phyloP scores from a whole-genome alignment of 1,284 basidiomycete species.

The Marasmius fiardii region DNA sequence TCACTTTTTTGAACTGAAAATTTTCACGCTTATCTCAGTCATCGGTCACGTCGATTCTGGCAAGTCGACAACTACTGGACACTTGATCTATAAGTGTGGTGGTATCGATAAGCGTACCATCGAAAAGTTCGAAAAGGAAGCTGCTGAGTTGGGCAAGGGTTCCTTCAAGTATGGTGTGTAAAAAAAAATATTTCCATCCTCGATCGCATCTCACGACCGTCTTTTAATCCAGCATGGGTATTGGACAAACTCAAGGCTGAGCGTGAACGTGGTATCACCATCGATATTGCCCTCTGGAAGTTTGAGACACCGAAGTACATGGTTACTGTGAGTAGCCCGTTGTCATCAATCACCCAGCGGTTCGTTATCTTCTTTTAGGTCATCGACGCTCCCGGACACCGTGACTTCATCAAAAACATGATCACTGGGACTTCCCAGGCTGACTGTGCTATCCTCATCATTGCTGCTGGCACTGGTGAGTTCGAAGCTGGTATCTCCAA shows the following conservation, averaged over 20 bases:
- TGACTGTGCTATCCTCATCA: slow-evolving; percentile 99
- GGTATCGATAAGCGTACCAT: slow-evolving; percentile 99
- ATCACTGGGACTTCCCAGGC: slow-evolving; percentile 99
- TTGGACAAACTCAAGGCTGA: slow-evolving; percentile 99
- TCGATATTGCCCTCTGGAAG: slow-evolving; percentile 99
- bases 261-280: slow-evolving; percentile 99
- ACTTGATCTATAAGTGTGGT: slow-evolving; percentile 99
- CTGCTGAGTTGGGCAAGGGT: slow-evolving; percentile 99
- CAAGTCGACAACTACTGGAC: slow-evolving; percentile 99
- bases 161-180: slow-evolving; percentile 95
- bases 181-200: slow-evolving; percentile 15
- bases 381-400: slow-evolving; percentile 99
- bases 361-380: slow-evolving; percentile 47
- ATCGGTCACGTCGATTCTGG: slow-evolving; percentile 98
- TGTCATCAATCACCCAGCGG: slow-evolving; percentile 1
- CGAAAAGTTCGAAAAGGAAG: slow-evolving; percentile 99
- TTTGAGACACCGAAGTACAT: slow-evolving; percentile 95
- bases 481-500: slow-evolving; percentile 99
- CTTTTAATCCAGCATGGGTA: slow-evolving; percentile 79
- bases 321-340: slow-evolving; percentile 61
- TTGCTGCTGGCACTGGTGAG: slow-evolving; percentile 98
- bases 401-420: slow-evolving; percentile 99
- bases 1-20: slow-evolving; percentile 12
- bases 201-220: slow-evolving; percentile 18
- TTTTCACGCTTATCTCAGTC: slow-evolving; percentile 51